phyloP scores from a whole-genome alignment of 1,139 yeast genomes.

The Zygosaccharomyces sapae region DNA sequence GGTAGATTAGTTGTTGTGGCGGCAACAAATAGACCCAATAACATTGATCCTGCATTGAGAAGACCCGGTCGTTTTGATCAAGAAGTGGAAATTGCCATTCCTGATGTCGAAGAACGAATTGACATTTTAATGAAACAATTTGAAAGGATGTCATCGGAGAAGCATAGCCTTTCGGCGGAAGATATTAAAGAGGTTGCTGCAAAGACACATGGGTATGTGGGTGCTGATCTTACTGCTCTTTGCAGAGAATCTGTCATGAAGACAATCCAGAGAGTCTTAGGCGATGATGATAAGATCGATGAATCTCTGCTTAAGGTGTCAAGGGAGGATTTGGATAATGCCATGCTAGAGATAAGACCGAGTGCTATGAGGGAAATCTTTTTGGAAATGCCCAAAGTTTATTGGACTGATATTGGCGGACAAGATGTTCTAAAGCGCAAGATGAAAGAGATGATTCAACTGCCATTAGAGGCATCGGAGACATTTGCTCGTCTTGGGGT shows the following conservation, averaged over 20 bases:
- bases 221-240: constrained; percentile 85
- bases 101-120: constrained; percentile 61
- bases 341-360: constrained; percentile 77
- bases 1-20: constrained; percentile 74
- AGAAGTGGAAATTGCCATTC: constrained; percentile 75
- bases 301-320: constrained; percentile 40
- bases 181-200: constrained; percentile 59
- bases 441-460: constrained; percentile 81
- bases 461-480: constrained; percentile 81
- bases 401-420: constrained; percentile 96
- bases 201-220: constrained; percentile 71
- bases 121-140: constrained; percentile 65
- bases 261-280: constrained; percentile 63
- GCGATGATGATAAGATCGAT: constrained; percentile 30
- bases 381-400: constrained; percentile 87
- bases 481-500: constrained; percentile 76
- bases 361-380: constrained; percentile 96
- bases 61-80: constrained; percentile 93
- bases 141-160: constrained; percentile 50
- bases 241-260: constrained; percentile 86
- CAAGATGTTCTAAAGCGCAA: constrained; percentile 77
- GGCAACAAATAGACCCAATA: constrained; percentile 76
- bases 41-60: constrained; percentile 80
- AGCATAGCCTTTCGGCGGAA: constrained; percentile 50
- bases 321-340: constrained; percentile 55